Base-by-base conservation (phyloP, 2,329 filamentous ascomycete genomes). In the Fusarium oligoseptatum region DNA sequence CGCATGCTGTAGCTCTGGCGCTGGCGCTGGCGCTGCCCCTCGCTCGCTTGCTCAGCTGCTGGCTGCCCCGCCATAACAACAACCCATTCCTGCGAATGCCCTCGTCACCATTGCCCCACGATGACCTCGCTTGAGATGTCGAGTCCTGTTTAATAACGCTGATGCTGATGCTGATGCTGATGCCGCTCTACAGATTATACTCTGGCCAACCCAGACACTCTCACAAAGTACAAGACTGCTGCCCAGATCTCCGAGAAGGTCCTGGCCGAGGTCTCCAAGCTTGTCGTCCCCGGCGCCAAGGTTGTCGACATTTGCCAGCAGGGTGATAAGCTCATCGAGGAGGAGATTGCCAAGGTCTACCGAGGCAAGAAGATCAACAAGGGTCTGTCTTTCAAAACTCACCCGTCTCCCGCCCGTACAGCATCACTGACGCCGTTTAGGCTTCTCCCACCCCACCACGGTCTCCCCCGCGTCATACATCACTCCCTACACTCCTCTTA, bases 151-250 rank as follows among this genome's bases (percentile, higher is more conserved):
- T 50, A 43, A 29, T 12, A 17, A 34, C 36, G 57, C 58, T 34
- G 20, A 43, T 70, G 45, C 70, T 76, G 58, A 73, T 65, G 58
- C 22, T 76, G 58, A 73, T 65, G 58, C 22, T 24, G 24, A 24
- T 24, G 24, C 24, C 10, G 34, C n/a, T 39, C n/a, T 20, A 1
- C 79, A 97, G 94, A 97, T 84, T 95, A 97, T 88, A 90, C 94
- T 78, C 91, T 98, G 84, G 94, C 92, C 85, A 97, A 97, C 88
- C 94, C 94, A 72, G 94, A 97, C 84, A 98, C 95, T 80, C 90
- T 99, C 80, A 98, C 97, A 87, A 99, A 98, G 90, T 98, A 98
- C 91, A 98, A 98, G 92, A 95, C 94, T 77, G 97, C 97, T 67
- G 96, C 94, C 74, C 90, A 94, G 83, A 98, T 99, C 86, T 97